Base-by-base conservation (phyloP, 352 stramenopile genomes). In the Pythium aquatile region DNA sequence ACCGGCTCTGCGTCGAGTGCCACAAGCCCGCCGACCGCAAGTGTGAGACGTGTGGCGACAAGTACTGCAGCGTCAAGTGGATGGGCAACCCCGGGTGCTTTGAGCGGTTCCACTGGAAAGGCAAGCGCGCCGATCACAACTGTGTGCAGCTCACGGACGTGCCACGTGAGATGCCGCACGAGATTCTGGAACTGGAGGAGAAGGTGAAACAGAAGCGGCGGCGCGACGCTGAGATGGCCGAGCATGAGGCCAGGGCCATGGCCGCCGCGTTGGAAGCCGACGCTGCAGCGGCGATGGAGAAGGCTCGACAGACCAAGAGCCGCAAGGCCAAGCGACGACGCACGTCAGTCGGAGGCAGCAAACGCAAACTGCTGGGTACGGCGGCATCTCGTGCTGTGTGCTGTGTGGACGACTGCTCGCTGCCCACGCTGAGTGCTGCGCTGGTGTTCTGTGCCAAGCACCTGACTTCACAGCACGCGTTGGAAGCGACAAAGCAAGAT, bases 51-150 rank as follows among this genome's bases (percentile, higher is more conserved):
- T 95, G 86, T 46, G 78, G 77, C 32, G 86, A 95, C 57, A 73
- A 75, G 16, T 95, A 95, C 67, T 95, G 85, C 67, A 94, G 86
- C 55, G 83, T 87, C 20, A 81, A 80, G 20, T 92, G 86, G 83
- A 93, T 93, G 81, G 85, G 85, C 37, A 90, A 94, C 65, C 66
- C 84, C 6, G 85, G 84, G 13, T 94, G 85, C 66, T 94, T 94
- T 65, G 83, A 94, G 70, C 72, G 77, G 29, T 94, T 92, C 66
- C 85, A 94, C 58, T 70, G 58, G 37, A 91, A 89, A 33, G 85
- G 83, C 37, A 85, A 83, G 60, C 81, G 85, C 35, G 74, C 75
- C 3, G 73, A 87, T 58, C 85, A 92, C 65, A 68, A 68, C n/a
- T 87, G 63, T 57, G 30, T 65, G 67, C 55, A 70, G 4, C 54